Base-by-base conservation (phyloP, 2,329 filamentous ascomycete species). In the Pseudocercospora vitis region DNA sequence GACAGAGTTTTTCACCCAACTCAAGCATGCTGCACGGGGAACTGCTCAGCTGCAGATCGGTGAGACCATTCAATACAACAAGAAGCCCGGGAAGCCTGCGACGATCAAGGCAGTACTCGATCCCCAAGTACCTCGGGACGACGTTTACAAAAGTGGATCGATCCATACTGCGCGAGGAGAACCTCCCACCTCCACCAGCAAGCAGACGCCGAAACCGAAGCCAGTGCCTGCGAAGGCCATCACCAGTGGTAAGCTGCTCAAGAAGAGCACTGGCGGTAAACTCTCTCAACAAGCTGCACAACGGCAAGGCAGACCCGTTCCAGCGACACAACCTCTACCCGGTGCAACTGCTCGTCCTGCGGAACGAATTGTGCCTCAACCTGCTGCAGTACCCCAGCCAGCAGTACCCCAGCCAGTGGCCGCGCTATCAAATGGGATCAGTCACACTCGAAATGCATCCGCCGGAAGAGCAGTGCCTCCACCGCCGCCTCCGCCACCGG, bases 1-100 rank as follows among this genome's bases (percentile, higher is more conserved):
- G 78, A 99, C 94, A 0, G 94, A 99, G 68, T 86, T 99, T 73
- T 95, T 97, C 68, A 95, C 92, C 0, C 91, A 96, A 59, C 85
- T 99, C 75, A 84, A 86, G 68, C 85, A 83, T 47, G 84, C 85
- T 48, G 88, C 95, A 73, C 85, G 88, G 2, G 89, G 88, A 7
- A 85, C 88, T 7, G 82, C 95, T 68, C 90, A 85, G 68, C 74
- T 99, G 44, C 90, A 88, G 73, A 87, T 97, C 58, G 83, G 78
- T n/a, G 86, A 94, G 23, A 81, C 80, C 55, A 91, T 99, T 63
- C 89, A 96, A 70, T 99, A 96, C 73, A 91, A 92, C 68, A 99
- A 97, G 81, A 99, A 99, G 74, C 94, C 94, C 1, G 89, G 89
- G 51, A 99, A 99, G 76, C 81, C 89, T 71, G 88, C 92, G 50